Conservation (phyloP, 2,329 filamentous ascomycete species). For the Aspergillus aculeatinus region DNA sequence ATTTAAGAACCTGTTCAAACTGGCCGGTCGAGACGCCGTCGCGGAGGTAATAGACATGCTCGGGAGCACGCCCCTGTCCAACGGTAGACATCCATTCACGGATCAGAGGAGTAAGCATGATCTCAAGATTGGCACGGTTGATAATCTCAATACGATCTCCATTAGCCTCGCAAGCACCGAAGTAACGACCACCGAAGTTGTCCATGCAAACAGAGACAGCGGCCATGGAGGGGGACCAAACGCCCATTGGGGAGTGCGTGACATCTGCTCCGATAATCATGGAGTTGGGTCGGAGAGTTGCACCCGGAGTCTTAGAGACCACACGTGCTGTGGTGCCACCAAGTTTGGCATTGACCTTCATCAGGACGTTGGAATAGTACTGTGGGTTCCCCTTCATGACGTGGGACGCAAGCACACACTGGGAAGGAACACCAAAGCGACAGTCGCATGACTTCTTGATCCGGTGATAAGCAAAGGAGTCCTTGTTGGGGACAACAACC, state of each 20-base stretch:
- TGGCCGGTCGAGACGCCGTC: conserved; percentile 90
- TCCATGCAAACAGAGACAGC: conserved; percentile 84
- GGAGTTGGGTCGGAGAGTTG: conserved; percentile 50
- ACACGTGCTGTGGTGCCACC: conserved; percentile 71
- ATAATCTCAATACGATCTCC: conserved; percentile 80
- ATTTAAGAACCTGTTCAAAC: conserved; percentile 73
- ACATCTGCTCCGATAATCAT: conserved; percentile 92
- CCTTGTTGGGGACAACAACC: conserved; percentile 71
- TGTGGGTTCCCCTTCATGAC: conserved; percentile 70
- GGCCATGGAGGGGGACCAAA: conserved; percentile 70
- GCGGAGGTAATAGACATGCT: conserved; percentile 86
- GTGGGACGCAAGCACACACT: conserved; percentile 72
- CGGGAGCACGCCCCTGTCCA: conserved; percentile 57
- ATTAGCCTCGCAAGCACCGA: conserved; percentile 78
- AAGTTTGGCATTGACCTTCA: conserved; percentile 97
- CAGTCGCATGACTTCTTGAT: conserved; percentile 90
- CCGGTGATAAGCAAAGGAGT: conserved; percentile 71
- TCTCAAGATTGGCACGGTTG: conserved; percentile 61
- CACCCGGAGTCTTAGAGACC: conserved; percentile 42
- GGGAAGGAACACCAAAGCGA: conserved; percentile 77
- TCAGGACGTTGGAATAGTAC: conserved; percentile 88
- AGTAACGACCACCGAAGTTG: conserved; percentile 68
- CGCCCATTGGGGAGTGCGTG: conserved; percentile 74
- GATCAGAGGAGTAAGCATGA: conserved; percentile 65
- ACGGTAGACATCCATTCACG: conserved; percentile 62